Conservation (phyloP, 2,329 filamentous ascomycete genomes). For the Epichloe amarillans region DNA sequence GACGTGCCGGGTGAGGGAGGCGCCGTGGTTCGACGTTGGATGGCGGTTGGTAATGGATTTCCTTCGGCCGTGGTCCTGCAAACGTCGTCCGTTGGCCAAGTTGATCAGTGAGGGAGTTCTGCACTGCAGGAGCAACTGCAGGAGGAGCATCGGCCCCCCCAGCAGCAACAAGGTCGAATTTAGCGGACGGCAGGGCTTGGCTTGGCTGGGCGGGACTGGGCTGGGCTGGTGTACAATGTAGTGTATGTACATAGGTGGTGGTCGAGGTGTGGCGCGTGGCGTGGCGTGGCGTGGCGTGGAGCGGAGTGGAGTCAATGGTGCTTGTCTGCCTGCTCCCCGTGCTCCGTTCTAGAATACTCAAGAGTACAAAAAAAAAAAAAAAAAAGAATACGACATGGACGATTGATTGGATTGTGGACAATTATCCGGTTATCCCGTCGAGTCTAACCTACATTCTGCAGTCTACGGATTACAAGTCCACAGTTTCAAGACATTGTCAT, state of each 20-base stretch:
- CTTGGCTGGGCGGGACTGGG: background rate
- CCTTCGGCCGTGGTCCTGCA: background rate
- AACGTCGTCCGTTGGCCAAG: constrained; percentile 1
- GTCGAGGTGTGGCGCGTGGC: background rate
- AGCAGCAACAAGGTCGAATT: background rate
- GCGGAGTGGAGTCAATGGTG: too few relatives aligned
- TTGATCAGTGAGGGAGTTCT: background rate
- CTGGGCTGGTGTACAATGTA: background rate
- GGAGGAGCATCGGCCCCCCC: background rate
- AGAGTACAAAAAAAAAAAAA: background rate
- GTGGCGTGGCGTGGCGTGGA: background rate
- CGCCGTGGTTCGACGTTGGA: background rate
- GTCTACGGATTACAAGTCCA: too few relatives aligned
- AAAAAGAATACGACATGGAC: background rate
- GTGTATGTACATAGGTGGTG: too few relatives aligned
- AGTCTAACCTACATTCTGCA: too few relatives aligned
- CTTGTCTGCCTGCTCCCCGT: background rate
- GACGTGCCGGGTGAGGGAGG: background rate
- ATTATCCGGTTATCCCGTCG: too few relatives aligned
- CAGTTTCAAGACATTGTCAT: too few relatives aligned
- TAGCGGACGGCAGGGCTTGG: background rate
- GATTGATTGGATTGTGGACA: too few relatives aligned
- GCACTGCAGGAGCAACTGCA: too few relatives aligned
- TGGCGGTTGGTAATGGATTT: background rate
- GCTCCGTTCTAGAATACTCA: background rate